phyloP scores from a whole-genome alignment of 2,329 filamentous ascomycete species.

The Neocucurbitaria cava region DNA sequence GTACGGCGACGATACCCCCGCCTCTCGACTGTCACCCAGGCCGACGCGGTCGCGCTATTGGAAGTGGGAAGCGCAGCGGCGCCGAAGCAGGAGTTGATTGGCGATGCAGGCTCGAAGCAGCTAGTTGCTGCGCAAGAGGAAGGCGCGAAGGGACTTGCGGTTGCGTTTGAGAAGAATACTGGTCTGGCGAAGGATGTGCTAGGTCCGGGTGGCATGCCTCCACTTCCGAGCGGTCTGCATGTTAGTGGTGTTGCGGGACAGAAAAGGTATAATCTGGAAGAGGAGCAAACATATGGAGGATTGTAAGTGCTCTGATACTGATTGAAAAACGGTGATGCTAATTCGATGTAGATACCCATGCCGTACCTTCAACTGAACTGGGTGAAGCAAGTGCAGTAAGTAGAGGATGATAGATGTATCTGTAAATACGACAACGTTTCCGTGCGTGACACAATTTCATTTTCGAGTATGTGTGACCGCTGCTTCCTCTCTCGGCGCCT shows the following conservation, averaged over 20 bases:
- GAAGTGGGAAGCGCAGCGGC: conserved; percentile 80
- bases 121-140: conserved; percentile 79
- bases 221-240: conserved; percentile 77
- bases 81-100: conserved; percentile 82
- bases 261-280: conserved; percentile 72
- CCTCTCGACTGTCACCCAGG: conserved; percentile 80
- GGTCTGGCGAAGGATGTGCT: conserved; percentile 65
- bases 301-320: conserved; percentile 40
- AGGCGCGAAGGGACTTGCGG: conserved; percentile 73
- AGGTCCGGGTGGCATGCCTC: conserved; percentile 80
- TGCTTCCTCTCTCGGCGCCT: not conserved
- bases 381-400: conserved; percentile 4
- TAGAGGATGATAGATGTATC: conserved; percentile 21
- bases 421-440: conserved; percentile 39
- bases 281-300: conserved; percentile 70
- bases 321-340: conserved; percentile 8
- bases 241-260: conserved; percentile 61
- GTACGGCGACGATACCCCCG: conserved; percentile 80
- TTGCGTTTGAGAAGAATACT: conserved; percentile 73
- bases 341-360: conserved; percentile 51
- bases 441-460: conserved; percentile 9
- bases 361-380: conserved; percentile 50
- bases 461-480: not conserved
- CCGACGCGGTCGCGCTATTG: conserved; percentile 84
- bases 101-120: conserved; percentile 74